Evolutionary conservation across 768 basidiomycete genomes (phyloP).

Genomic region (Auricularia cornea): DNA sequence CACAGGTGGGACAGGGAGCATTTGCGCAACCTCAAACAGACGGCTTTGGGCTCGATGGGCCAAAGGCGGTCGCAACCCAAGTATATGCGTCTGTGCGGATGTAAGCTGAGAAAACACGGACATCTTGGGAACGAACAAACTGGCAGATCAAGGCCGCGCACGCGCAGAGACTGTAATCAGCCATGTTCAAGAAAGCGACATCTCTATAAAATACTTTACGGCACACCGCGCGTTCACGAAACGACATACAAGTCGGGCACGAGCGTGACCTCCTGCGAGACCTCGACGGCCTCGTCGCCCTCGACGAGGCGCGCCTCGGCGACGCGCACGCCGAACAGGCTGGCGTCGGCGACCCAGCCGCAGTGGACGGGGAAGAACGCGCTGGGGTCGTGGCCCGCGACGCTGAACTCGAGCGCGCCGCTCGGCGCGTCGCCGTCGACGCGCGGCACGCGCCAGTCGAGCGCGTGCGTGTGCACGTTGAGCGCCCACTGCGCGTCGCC

Average conservation of each 20-base stretch:
- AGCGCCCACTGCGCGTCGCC: conserved; percentile 76
- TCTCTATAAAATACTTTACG: too few relatives aligned
- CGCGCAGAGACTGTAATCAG: too few relatives aligned
- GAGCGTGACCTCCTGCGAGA: not conserved
- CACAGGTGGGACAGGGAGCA: too few relatives aligned
- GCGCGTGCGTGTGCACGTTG: conserved; percentile 66
- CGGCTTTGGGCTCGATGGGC: too few relatives aligned
- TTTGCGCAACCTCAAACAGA: too few relatives aligned
- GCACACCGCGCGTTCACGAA: not conserved
- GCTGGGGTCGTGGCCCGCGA: conserved; percentile 72
- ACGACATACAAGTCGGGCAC: not conserved
- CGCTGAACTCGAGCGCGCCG: conserved; percentile 82
- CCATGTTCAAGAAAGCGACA: too few relatives aligned
- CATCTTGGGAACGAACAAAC: too few relatives aligned
- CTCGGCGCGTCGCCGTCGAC: conserved; percentile 50
- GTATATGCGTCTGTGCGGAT: too few relatives aligned
- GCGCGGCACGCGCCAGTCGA: conserved; percentile 76
- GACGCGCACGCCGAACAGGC: conserved; percentile 69
- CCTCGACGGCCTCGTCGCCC: not conserved
- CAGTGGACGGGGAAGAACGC: conserved; percentile 92
- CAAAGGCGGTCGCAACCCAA: too few relatives aligned
- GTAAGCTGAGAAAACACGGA: too few relatives aligned
- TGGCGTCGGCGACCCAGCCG: conserved; percentile 71
- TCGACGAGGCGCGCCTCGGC: not conserved
- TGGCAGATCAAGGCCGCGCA: too few relatives aligned